Evolutionary conservation across 345 rosid genomes (phyloP), one percentile per base, ranked within the genome.

Genomic region (Fremontodendron californicum): DNA sequence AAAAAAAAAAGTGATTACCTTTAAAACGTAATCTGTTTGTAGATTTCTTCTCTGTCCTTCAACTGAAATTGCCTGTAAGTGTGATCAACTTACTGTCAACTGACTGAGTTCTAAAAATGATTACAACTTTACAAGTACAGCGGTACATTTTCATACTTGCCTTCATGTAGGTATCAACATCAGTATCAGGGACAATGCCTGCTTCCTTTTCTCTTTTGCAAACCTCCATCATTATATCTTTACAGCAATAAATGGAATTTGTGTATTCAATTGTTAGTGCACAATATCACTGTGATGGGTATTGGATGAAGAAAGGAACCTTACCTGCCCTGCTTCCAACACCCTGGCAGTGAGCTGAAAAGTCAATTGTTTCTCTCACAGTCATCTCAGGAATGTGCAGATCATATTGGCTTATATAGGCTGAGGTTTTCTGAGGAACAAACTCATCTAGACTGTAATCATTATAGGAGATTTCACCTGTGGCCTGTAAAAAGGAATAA

Each of bases 111-210:
- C 21, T 33, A 33, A 13, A 52, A 35, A 35, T 19, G 9, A 73
- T 9, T 21, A 16, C 15, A 49, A 72, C 33, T 25, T 9, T 21
- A 16, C 15, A 49, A 72, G 51, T 25, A 72, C 0, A 72, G n/a
- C 31, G 10, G n/a, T 46, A 13, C 37, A 0, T 9, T 29, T 2
- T 29, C 48, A 75, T 39, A 58, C 45, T 25, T 77, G 86, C 94
- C 92, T 91, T 91, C 90, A 91, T 88, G 79, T 89, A 91, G 55
- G 88, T 85, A 72, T 91, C 93, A 48, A 89, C 85, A 73, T 75
- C 83, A 52, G 84, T 87, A 76, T 91, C 90, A 49, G 94, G 94
- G 52, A 84, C 78, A 10, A 88, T 91, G 66, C 81, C 91, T 42
- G 75, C 77, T 5, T 84, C 74, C 78, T 88, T 91, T 75, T 91